Evolutionary conservation across 352 stramenopile genomes (phyloP).

Genomic region (Globisporangium heterothallicum): DNA sequence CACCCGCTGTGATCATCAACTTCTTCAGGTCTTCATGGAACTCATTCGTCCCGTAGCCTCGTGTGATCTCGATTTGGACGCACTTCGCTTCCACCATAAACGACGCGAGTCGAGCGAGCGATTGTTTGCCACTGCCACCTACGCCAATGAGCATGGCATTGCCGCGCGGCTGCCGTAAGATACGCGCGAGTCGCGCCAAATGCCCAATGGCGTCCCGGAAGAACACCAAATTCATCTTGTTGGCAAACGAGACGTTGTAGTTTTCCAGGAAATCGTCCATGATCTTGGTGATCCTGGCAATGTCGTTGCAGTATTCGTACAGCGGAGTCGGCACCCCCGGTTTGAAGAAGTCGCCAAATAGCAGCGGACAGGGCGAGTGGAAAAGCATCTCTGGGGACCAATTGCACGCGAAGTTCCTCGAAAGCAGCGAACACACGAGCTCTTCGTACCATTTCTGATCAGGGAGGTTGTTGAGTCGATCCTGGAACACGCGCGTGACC

Average conservation of each 20-base stretch:
- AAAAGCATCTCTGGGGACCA: slow-evolving; percentile 85
- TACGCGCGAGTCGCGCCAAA: slow-evolving; percentile 82
- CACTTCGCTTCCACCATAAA: slow-evolving; percentile 92
- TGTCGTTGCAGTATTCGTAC: slow-evolving; percentile 86
- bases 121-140: slow-evolving; percentile 92
- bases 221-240: slow-evolving; percentile 96
- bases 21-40: slow-evolving; percentile 92
- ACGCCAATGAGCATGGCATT: slow-evolving; percentile 97
- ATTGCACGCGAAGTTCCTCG: slow-evolving; percentile 68
- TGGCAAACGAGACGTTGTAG: slow-evolving; percentile 92
- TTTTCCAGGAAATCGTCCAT: slow-evolving; percentile 92
- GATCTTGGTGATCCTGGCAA: slow-evolving; percentile 74
- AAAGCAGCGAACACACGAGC: slow-evolving; percentile 78
- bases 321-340: slow-evolving; percentile 62
- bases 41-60: slow-evolving; percentile 85
- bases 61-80: slow-evolving; percentile 92
- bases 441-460: slow-evolving; percentile 92
- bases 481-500: slow-evolving; percentile 89
- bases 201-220: slow-evolving; percentile 92
- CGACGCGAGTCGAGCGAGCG: slow-evolving; percentile 83
- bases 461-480: slow-evolving; percentile 83
- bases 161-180: slow-evolving; percentile 89
- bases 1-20: slow-evolving; percentile 91
- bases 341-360: slow-evolving; percentile 92
- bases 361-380: slow-evolving; percentile 76